Base-by-base conservation (phyloP, 2,329 filamentous ascomycete genomes). In the Epichloe coenophiala region DNA sequence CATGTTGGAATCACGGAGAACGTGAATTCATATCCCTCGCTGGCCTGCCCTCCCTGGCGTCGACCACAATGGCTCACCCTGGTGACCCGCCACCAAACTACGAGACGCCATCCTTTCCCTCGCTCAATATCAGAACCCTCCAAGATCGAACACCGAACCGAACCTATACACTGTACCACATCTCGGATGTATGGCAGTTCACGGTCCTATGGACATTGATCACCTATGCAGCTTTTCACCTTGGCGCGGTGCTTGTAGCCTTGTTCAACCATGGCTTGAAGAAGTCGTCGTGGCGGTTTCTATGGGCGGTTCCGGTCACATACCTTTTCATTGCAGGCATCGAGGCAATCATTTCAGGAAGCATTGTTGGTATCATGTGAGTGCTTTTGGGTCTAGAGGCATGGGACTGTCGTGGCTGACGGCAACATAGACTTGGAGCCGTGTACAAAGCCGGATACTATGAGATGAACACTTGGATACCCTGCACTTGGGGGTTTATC, bases 401-500 rank as follows among this genome's bases (percentile, higher is more conserved):
- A 17, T 43, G 17, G 11, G 15, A 46, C 45, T 44, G 36, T 37
- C 7, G 5, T 17, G 31, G 19, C 42, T 50, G 36, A 41, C 36
- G 15, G 9, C 19, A 89, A 85, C 41, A 23, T 15, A 90, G 86
- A 46, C 71, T 94, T 19, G 88, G 86, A 12, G 86, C 84, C 8
- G 79, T 91, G 37, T 95, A 95, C 63, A 78, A 81, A 58, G 78
- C 84, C 2, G 90, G 88, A 42, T 88, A 84, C 66, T 95, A 91
- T 63, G 76, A 82, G 60, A 93, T 95, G 88, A 91, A 88, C 44
- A 95, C 90, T 0, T 95, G 89, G 89, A 86, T 95, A 48, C 90
- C 90, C 0, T 85, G 93, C 61, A 77, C 90, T 21, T 95, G 90
- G 90, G 87, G 81, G 1, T 76, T 87, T 61, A 84, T 91, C 65